Conservation (phyloP, 1,284 basidiomycete species). For the Puccinia triticina region DNA sequence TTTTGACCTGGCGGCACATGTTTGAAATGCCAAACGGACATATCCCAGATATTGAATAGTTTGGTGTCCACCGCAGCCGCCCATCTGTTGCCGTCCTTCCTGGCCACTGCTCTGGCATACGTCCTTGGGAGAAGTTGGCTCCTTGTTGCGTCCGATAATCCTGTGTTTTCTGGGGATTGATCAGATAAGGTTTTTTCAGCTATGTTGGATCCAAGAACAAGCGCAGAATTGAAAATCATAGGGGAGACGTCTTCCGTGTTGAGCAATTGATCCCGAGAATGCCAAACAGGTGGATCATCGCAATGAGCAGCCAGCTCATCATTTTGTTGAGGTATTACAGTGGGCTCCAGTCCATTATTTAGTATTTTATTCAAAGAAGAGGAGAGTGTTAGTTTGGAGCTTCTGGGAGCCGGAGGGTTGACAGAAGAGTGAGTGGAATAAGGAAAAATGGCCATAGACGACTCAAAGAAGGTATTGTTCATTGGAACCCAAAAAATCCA, state of each 20-base stretch:
- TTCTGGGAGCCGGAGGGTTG: not conserved
- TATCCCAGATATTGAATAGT: not conserved
- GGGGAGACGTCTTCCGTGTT: not conserved
- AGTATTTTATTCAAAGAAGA: not conserved
- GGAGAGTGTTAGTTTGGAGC: not conserved
- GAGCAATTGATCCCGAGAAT: not conserved
- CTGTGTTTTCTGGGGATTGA: not conserved
- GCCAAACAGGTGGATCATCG: not conserved
- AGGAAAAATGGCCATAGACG: not conserved
- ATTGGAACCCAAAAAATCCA: slow-evolving; percentile 29
- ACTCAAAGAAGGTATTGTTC: slow-evolving; percentile 25
- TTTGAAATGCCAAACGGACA: slow-evolving; percentile 26
- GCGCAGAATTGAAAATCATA: not conserved
- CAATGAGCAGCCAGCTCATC: too few relatives aligned
- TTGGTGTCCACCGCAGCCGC: not conserved
- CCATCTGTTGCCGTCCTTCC: not conserved
- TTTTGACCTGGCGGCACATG: not conserved
- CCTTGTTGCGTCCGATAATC: not conserved
- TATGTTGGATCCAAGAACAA: not conserved
- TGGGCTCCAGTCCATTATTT: not conserved
- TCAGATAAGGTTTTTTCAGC: not conserved
- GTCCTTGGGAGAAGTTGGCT: not conserved
- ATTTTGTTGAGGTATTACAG: not conserved
- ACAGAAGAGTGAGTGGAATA: not conserved
- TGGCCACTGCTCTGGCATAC: not conserved